phyloP scores from a whole-genome alignment of 495 filamentous ascomycete genomes.

The Aspergillus bridgeri region DNA sequence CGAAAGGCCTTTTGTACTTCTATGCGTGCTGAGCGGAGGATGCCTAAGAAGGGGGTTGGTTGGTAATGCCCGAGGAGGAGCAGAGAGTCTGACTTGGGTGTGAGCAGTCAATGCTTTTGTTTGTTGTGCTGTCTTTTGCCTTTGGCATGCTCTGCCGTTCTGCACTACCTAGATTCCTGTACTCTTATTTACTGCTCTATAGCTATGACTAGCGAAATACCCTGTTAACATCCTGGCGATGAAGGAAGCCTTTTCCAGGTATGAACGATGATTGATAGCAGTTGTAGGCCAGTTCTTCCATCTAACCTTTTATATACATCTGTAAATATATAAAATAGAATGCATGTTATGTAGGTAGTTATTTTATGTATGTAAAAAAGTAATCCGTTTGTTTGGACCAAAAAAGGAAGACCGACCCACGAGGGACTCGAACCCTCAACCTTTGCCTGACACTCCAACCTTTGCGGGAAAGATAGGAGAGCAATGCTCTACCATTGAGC shows the following conservation, averaged over 20 bases:
- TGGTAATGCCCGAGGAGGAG: too few species aligned
- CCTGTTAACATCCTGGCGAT: constrained; percentile 27
- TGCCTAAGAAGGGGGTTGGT: too few species aligned
- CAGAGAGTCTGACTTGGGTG: not conserved
- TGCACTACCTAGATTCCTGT: constrained; percentile 14
- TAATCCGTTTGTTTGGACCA: too few species aligned
- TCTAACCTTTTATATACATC: not conserved
- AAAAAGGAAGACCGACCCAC: constrained; percentile 3
- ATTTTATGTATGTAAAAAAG: too few species aligned
- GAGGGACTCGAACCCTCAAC: constrained; percentile 11
- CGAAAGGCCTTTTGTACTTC: constrained; percentile 21
- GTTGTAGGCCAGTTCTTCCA: not conserved
- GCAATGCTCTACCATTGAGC: constrained; percentile 11
- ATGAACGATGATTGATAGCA: not conserved
- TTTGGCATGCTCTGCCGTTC: not conserved
- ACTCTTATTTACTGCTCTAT: constrained; percentile 10
- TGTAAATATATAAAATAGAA: constrained; percentile 12
- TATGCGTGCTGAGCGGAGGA: constrained; percentile 3
- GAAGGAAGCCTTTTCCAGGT: constrained; percentile 12
- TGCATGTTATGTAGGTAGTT: too few species aligned
- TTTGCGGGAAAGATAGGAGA: constrained; percentile 5
- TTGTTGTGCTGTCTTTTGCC: constrained; percentile 6
- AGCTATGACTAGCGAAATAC: constrained; percentile 19
- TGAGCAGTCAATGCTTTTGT: constrained; percentile 9
- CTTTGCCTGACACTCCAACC: constrained; percentile 7